A percentile compares a stretch with the other conserved stretches of the same genome.
phyloP scores from a whole-genome alignment of 1,284 basidiomycete genomes.

The Cutaneotrichosporon dermatis region DNA sequence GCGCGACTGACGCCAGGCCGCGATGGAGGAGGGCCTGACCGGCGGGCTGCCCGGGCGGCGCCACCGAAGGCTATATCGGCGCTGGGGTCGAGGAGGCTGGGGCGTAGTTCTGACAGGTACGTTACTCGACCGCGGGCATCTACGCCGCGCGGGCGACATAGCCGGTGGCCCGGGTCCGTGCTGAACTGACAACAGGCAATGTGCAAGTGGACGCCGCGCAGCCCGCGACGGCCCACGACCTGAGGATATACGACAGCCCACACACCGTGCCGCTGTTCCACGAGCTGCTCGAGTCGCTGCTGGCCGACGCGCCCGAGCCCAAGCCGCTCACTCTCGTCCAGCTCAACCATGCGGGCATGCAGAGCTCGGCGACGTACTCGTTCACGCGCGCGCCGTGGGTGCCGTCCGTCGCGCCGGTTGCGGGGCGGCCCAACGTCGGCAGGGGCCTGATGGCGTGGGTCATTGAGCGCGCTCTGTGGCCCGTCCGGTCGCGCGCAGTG shows the following conservation, averaged over 20 bases:
- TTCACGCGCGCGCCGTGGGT: slow-evolving; percentile 35
- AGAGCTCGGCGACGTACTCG: slow-evolving; percentile 58
- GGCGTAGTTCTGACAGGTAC: slow-evolving; percentile 78
- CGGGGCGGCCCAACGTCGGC: slow-evolving; percentile 53
- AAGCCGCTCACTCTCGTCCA: slow-evolving; percentile 59
- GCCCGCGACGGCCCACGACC: slow-evolving; percentile 74
- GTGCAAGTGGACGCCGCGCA: slow-evolving; percentile 69
- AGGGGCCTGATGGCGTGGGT: slow-evolving; percentile 48
- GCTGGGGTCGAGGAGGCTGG: slow-evolving; percentile 75
- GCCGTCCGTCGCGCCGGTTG: slow-evolving; percentile 68
- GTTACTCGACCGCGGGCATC: slow-evolving; percentile 6
- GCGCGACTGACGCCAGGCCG: slow-evolving; percentile 54
- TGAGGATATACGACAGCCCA: slow-evolving; percentile 57
- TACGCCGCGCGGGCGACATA: not conserved
- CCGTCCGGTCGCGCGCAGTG: slow-evolving; percentile 54
- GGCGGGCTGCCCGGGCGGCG: slow-evolving; percentile 68
- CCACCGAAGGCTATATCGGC: slow-evolving; percentile 65
- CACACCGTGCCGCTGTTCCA: slow-evolving; percentile 54
- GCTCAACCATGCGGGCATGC: slow-evolving; percentile 79
- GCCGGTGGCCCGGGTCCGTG: not conserved
- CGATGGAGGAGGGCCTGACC: slow-evolving; percentile 75
- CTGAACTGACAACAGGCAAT: slow-evolving; percentile 57
- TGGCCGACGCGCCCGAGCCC: slow-evolving; percentile 36
- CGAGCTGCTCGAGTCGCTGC: slow-evolving; percentile 55
- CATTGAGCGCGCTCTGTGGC: slow-evolving; percentile 60